Evolutionary conservation across 2,329 filamentous ascomycete species (phyloP).

Genomic region (Metarhizium guizhouense): DNA sequence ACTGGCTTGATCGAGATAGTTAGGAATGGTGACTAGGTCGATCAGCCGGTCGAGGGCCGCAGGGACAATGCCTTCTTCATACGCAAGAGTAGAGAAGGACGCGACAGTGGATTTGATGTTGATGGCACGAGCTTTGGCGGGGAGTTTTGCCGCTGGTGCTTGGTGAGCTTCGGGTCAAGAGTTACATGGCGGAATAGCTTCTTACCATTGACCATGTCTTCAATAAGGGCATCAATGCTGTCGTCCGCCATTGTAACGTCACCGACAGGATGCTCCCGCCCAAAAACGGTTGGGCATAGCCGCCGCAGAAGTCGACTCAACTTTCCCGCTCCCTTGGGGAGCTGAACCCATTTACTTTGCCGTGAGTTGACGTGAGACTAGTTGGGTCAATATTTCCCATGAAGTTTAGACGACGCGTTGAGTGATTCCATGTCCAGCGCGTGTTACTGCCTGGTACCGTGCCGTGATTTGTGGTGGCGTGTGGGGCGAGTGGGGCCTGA

Average conservation of each 20-base stretch:
- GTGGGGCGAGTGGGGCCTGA: too few relatives aligned
- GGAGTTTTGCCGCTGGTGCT: slow-evolving; percentile 43
- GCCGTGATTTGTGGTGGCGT: not conserved
- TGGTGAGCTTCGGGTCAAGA: not conserved
- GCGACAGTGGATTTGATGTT: slow-evolving; percentile 58
- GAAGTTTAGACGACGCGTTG: not conserved
- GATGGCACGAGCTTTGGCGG: slow-evolving; percentile 56
- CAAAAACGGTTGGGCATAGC: not conserved
- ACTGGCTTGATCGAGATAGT: slow-evolving; percentile 67
- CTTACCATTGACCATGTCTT: slow-evolving; percentile 26
- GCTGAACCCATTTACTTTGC: not conserved
- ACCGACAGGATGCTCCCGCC: not conserved
- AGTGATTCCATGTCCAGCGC: not conserved
- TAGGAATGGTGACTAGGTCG: slow-evolving; percentile 56
- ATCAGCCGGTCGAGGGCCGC: slow-evolving; percentile 54
- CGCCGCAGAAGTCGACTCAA: not conserved
- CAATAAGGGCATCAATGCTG: slow-evolving; percentile 25
- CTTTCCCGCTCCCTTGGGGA: too few relatives aligned
- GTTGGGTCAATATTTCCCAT: too few relatives aligned
- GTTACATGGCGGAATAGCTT: not conserved
- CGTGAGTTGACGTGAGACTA: too few relatives aligned
- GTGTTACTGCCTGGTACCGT: not conserved
- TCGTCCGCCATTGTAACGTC: slow-evolving; percentile 16
- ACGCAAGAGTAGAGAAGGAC: slow-evolving; percentile 51
- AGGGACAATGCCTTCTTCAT: slow-evolving; percentile 57